Evolutionary conservation across 2,329 filamentous ascomycete genomes (phyloP).

Genomic region (Chrysoporthe austroafricana): DNA sequence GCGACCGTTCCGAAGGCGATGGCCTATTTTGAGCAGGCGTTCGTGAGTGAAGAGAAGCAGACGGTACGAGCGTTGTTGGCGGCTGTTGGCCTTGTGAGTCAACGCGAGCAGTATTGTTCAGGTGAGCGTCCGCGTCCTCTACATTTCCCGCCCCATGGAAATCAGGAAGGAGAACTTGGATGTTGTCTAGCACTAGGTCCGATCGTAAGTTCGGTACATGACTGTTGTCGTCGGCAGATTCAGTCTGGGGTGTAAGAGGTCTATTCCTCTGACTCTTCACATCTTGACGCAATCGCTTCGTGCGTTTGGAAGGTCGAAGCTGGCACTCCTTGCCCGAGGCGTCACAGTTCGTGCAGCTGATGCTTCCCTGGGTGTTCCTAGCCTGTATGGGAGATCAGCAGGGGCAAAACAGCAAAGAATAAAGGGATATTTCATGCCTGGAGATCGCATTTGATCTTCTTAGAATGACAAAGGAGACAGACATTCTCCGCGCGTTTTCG

Average conservation of each 20-base stretch:
- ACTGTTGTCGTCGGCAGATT: not conserved
- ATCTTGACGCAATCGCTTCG: slow-evolving; percentile 26
- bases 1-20: slow-evolving; percentile 3
- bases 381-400: slow-evolving; percentile 19
- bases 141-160: not conserved
- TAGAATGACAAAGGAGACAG: slow-evolving; percentile 40
- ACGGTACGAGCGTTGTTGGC: not conserved
- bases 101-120: not conserved
- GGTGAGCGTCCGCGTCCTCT: not conserved
- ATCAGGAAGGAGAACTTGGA: slow-evolving; percentile 16
- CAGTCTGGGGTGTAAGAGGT: slow-evolving; percentile 7
- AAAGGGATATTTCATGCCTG: slow-evolving; percentile 30
- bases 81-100: not conserved
- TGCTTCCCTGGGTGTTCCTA: slow-evolving; percentile 32
- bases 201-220: not conserved
- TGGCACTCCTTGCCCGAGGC: slow-evolving; percentile 35
- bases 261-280: not conserved
- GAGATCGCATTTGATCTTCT: slow-evolving; percentile 43
- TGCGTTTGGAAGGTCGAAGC: slow-evolving; percentile 37
- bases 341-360: slow-evolving; percentile 37
- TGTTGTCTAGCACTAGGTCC: slow-evolving; percentile 14
- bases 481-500: slow-evolving; percentile 39
- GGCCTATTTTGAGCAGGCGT: not conserved
- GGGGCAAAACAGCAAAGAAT: not conserved
- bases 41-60: not conserved